Conservation (phyloP, 2,329 filamentous ascomycete species). For the Trichoderma cornu-damae region DNA sequence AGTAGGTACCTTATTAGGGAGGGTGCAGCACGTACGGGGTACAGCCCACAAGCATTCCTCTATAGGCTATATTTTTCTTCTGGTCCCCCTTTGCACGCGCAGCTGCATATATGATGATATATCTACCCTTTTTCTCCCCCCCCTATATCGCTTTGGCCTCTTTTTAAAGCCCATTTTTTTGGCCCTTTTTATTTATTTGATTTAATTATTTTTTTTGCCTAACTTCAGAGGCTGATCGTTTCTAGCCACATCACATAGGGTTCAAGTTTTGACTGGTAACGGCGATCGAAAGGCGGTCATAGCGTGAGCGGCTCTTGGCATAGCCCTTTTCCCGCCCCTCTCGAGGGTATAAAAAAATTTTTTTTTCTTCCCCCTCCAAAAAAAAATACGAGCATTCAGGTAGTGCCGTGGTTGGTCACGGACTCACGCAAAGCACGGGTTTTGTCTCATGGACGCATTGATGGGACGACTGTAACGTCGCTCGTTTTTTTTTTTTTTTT, state of each 20-base stretch:
- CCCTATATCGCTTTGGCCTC: background rate
- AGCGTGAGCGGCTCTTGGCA: background rate
- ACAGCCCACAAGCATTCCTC: too few species aligned
- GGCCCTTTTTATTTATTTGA: too few species aligned
- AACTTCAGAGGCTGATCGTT: background rate
- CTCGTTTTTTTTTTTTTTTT: too few species aligned
- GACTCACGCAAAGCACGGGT: background rate
- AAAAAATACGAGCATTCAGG: slow-evolving; percentile 12
- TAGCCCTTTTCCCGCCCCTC: slow-evolving; percentile 5
- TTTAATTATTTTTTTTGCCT: background rate
- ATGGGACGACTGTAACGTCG: background rate
- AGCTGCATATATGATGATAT: too few species aligned
- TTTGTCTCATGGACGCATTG: background rate
- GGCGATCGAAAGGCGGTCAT: slow-evolving; percentile 1
- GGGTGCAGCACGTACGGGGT: too few species aligned
- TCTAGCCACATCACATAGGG: background rate
- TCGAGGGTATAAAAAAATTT: too few species aligned
- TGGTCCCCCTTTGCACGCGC: too few species aligned
- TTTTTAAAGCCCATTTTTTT: background rate
- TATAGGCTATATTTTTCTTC: too few species aligned
- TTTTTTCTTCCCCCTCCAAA: background rate
- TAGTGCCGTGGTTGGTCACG: slow-evolving; percentile 7
- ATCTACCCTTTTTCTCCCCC: background rate
- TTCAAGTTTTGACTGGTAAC: background rate
- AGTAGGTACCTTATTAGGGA: too few species aligned